Evolutionary conservation across 352 stramenopile genomes (phyloP).

Genomic region (Phytophthora hybrid): DNA sequence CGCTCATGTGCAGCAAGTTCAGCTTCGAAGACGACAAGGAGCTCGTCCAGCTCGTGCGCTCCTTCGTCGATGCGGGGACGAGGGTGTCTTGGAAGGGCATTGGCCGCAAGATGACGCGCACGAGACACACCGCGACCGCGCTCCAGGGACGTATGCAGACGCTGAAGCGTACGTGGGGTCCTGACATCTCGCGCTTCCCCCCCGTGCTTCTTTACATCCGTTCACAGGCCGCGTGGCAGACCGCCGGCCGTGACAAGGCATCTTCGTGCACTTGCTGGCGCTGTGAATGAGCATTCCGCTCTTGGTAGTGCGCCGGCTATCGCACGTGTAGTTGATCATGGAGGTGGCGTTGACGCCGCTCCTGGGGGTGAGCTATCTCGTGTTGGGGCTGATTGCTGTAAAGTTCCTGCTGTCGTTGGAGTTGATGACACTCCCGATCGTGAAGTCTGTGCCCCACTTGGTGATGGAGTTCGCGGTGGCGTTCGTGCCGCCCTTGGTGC

Average conservation of each 20-base stretch:
- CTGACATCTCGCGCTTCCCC: background rate
- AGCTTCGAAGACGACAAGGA: slow-evolving; percentile 25
- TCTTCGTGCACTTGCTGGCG: background rate
- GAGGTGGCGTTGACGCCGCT: background rate
- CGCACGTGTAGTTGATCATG: background rate
- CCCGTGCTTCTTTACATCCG: slow-evolving; percentile 9
- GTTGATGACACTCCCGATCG: too few relatives aligned
- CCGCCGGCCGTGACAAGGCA: background rate
- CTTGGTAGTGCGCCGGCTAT: too few relatives aligned
- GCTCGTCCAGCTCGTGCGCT: background rate
- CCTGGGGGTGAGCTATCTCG: too few relatives aligned
- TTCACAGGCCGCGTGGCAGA: slow-evolving; percentile 3
- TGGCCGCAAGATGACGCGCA: background rate
- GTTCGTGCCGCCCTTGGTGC: too few relatives aligned
- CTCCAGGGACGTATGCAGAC: slow-evolving; percentile 3
- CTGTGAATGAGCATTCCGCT: too few relatives aligned
- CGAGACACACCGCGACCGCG: background rate
- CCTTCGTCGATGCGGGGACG: background rate
- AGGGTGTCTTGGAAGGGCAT: background rate
- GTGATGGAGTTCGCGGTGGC: too few relatives aligned
- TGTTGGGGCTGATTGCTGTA: too few relatives aligned
- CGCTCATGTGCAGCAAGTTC: slow-evolving; percentile 1
- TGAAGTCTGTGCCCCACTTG: too few relatives aligned
- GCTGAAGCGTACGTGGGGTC: background rate
- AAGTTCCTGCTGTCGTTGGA: too few relatives aligned